Evolutionary conservation across 139 green algal genomes (phyloP).

Genomic region (Coccomyxa sp.): DNA sequence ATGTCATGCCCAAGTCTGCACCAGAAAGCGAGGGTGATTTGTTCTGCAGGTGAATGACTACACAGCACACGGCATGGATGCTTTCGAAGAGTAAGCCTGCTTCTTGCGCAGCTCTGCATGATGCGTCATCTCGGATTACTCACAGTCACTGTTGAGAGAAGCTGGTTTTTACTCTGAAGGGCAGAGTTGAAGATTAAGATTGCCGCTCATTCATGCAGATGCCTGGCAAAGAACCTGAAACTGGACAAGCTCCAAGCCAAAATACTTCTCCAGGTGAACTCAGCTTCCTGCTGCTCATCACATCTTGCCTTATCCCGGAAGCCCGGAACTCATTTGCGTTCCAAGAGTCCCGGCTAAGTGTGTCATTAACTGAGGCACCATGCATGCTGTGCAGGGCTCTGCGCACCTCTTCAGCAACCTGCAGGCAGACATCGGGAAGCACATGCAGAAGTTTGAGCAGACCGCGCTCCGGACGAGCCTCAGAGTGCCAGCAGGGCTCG

Average conservation of each 20-base stretch:
- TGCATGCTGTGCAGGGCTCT: background rate
- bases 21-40: background rate
- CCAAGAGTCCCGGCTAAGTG: background rate
- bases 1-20: background rate
- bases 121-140: background rate
- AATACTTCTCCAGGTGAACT: background rate
- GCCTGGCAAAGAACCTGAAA: background rate
- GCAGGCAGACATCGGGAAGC: background rate
- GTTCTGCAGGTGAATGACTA: background rate
- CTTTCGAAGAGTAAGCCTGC: background rate
- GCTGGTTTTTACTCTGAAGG: background rate
- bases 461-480: background rate
- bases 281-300: background rate
- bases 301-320: background rate
- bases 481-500: background rate
- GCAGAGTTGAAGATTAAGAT: background rate
- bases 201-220: background rate
- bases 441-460: background rate
- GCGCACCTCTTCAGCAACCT: background rate
- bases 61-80: background rate
- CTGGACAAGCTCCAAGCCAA: background rate
- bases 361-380: background rate
- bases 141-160: background rate
- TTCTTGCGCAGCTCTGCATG: background rate
- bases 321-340: background rate